Evolutionary conservation across 257 asterid genomes (phyloP), one percentile per base, ranked within the genome.

Genomic region (Solanum sejunctum): DNA sequence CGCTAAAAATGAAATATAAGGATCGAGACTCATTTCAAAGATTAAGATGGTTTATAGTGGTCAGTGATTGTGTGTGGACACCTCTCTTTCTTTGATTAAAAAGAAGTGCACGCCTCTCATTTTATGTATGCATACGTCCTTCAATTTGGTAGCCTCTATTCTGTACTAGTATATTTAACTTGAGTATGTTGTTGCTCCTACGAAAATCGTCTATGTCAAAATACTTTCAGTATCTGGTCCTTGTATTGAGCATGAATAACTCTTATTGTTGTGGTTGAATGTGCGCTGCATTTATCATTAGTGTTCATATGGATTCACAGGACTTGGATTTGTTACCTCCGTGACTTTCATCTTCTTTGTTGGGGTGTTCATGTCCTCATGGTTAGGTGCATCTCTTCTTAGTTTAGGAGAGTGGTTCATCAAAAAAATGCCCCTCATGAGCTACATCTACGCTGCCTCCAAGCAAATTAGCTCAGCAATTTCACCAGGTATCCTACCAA

Each of bases 381-480:
- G 98, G 97, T 86, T 94, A 66, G 98, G 98, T 16, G 91, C 97
- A 15, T 93, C 97, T 13, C 91, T 94, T 82, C 93, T 94, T 8
- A 84, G 91, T 32, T 69, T 94, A 84, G 97, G 98, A 47, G 97
- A 92, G 90, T 93, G 97, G 98, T 63, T 94, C 83, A 94, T 94
- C 3, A 91, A 87, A 82, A 94, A 92, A 88, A 91, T 94, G 98
- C 98, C 97, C 64, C 90, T 94, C 28, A 89, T 93, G 92, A 94
- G 97, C 88, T 93, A 92, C 64, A 92, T 94, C 69, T 94, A 93
- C 28, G 82, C 93, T 13, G 94, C 98, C 67, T 93, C 97, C 10
- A 93, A 94, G 85, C 98, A 94, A 85, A 94, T 93, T 49, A 93
- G 98, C 80, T 91, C 93, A 71, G 97, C 97, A 67, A 94, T 93